A percentile compares a stretch with the other conserved stretches of the same genome.
Conservation (phyloP, 2,329 filamentous ascomycete species). For the Monilinia laxa region DNA sequence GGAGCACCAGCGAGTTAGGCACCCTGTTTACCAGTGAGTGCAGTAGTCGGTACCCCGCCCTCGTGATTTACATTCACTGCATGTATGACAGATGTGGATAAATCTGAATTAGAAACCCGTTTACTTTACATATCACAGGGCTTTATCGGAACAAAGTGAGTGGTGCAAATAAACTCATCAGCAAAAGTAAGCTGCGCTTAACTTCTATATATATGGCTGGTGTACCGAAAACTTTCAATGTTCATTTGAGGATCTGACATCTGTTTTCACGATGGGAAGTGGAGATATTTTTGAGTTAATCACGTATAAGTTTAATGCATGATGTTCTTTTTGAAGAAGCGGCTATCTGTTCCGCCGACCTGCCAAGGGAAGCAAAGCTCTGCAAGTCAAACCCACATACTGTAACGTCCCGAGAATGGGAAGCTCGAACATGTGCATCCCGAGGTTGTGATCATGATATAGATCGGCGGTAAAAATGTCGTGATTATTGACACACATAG, state of each 20-base stretch:
- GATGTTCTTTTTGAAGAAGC: background rate
- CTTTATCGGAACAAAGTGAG: background rate
- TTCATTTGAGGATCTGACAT: background rate
- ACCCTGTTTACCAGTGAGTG: background rate
- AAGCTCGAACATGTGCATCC: slow-evolving; percentile 1
- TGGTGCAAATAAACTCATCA: background rate
- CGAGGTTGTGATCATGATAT: slow-evolving; percentile 15
- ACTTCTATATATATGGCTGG: background rate
- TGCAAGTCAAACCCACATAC: slow-evolving; percentile 14
- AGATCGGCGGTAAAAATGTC: slow-evolving; percentile 1
- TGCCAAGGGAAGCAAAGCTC: slow-evolving; percentile 3
- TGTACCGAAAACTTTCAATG: background rate
- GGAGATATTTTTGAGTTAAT: background rate
- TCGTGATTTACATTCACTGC: no score
- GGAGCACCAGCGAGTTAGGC: background rate
- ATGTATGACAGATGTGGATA: background rate
- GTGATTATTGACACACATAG: background rate
- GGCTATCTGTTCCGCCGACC: slow-evolving; percentile 1
- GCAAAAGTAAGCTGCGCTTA: background rate
- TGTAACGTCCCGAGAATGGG: background rate
- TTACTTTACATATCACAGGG: background rate
- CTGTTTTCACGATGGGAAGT: background rate
- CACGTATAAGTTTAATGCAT: background rate
- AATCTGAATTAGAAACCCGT: background rate
- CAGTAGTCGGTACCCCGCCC: background rate